Conservation (phyloP, 2,329 filamentous ascomycete species). For the Fusarium virguliforme region DNA sequence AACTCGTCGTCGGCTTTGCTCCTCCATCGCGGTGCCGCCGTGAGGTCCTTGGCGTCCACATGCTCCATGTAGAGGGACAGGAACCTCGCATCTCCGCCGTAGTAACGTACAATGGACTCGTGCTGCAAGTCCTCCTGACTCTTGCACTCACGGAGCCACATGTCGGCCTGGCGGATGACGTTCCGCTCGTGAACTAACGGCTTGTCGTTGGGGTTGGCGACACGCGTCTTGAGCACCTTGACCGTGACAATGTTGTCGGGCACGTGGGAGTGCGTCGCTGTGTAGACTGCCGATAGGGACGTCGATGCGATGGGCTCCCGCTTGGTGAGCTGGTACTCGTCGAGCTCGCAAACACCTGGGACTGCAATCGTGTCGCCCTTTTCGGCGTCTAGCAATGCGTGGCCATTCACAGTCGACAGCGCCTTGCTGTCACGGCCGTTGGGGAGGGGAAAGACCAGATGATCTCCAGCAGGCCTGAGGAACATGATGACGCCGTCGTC, state of each 20-base stretch:
- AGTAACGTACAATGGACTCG: conserved; percentile 71
- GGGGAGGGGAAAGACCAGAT: conserved; percentile 68
- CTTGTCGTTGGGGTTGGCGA: conserved; percentile 60
- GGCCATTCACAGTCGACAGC: conserved; percentile 62
- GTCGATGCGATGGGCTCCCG: conserved; percentile 71
- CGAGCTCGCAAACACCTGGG: conserved; percentile 66
- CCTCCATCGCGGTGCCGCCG: conserved; percentile 67
- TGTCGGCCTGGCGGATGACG: conserved; percentile 72
- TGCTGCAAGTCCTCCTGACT: conserved; percentile 71
- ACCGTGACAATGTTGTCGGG: conserved; percentile 71
- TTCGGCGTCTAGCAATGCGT: conserved; percentile 68
- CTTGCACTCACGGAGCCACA: conserved; percentile 72
- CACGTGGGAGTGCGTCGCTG: conserved; percentile 67
- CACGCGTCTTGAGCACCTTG: conserved; percentile 72
- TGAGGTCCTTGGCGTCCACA: conserved; percentile 70
- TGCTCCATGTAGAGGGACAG: conserved; percentile 75
- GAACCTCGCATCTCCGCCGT: conserved; percentile 73
- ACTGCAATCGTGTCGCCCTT: conserved; percentile 66
- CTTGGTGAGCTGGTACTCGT: conserved; percentile 71
- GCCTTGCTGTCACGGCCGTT: conserved; percentile 65
- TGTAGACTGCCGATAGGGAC: conserved; percentile 70
- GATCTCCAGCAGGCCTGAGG: conserved; percentile 65
- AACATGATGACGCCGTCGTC: conserved; percentile 72
- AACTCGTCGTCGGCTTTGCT: conserved; percentile 65
- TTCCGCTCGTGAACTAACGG: conserved; percentile 68